Conservation (phyloP, 129 eudicot species). For the Flaveria trinervia region DNA sequence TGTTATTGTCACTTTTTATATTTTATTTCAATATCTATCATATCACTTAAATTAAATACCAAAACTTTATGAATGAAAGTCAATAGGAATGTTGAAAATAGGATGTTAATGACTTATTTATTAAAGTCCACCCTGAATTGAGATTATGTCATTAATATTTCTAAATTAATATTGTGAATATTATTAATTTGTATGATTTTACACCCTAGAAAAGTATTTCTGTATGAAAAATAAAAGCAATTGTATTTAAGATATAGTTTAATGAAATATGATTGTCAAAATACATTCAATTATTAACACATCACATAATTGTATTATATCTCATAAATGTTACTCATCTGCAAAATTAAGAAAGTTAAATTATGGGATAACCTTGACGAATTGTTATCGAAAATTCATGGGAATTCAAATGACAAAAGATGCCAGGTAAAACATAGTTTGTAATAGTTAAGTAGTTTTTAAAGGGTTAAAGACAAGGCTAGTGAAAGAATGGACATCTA, state of each 20-base stretch:
- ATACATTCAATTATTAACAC: background rate
- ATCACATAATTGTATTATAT: too few species aligned
- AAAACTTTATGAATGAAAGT: constrained; percentile 18
- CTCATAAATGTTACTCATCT: too few species aligned
- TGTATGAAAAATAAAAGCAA: background rate
- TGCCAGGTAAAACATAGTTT: too few species aligned
- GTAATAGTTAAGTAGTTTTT: too few species aligned
- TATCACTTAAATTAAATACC: background rate
- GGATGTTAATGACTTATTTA: constrained; percentile 2
- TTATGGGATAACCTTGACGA: too few species aligned
- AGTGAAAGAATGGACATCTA: too few species aligned
- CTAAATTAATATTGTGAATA: background rate
- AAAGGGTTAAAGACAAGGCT: too few species aligned
- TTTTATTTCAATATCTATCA: background rate
- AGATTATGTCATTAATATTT: background rate
- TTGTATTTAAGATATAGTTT: background rate
- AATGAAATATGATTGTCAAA: background rate
- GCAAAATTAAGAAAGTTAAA: too few species aligned
- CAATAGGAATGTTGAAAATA: constrained; percentile 5
- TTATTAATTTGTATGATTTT: background rate
- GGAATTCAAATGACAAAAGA: too few species aligned
- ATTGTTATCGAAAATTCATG: too few species aligned
- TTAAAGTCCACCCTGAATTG: constrained; percentile 18
- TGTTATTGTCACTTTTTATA: background rate
- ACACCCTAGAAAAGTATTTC: background rate